Evolutionary conservation across 1,139 yeast species (phyloP), one percentile per base, ranked within the genome.

Genomic region (Sugiyamaella grinbergsii): DNA sequence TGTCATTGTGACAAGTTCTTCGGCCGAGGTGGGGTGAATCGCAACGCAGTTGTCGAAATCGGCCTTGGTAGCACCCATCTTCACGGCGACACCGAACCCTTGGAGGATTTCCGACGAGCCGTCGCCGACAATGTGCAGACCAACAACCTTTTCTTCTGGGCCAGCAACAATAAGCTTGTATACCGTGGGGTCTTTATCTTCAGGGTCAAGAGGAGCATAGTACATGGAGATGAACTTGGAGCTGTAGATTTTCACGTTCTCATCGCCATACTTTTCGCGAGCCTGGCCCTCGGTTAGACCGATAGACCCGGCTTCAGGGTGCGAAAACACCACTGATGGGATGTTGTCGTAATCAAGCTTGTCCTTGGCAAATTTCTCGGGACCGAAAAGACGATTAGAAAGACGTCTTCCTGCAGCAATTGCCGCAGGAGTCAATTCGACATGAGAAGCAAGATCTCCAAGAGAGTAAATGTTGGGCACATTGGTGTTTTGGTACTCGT

Each of bases 11-110:
- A 93, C 99, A 54, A 93, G 73, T 72, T 93, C 99, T 73, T 93
- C 99, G 39, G 98, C 98, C 58, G 95, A 82, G 1, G 98, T 91
- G 56, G 99, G 99, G 70, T 93, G 99, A 65, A 93, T 93, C 43
- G 99, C 99, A 32, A 93, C 98, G 73, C 95, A 87, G 67, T 75
- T 83, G 71, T 93, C 99, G 58, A 93, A 91, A 69, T 93, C 97
- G 47, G 81, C 81, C 77, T 93, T 93, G 42, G 98, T 93, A 41
- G 98, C 98, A 34, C 98, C 98, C 75, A 71, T 71, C 74, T 90
- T 90, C 59, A 93, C 75, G 52, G 98, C 98, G 49, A 90, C 98
- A 52, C 98, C 98, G 65, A 93, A 93, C 32, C 98, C 99, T 77
- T 93, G 99, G 62, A 93, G 78, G 56, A 94, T 90, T 71, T 93